Conservation (phyloP, 2,329 filamentous ascomycete species). For the Cryphonectria nitschkei region DNA sequence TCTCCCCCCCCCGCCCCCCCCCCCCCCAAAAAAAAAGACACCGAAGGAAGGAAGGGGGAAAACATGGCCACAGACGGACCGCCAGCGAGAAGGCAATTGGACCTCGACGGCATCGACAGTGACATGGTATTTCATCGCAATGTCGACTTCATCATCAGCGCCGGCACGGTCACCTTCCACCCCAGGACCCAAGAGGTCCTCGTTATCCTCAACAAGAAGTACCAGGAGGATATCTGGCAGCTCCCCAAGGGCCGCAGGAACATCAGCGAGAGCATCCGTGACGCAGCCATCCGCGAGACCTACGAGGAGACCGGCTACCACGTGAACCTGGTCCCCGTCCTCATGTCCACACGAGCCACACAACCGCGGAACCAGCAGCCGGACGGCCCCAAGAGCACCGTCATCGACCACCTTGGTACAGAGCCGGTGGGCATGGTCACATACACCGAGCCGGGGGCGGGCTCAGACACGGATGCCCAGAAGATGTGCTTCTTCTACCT, state of each 20-base stretch:
- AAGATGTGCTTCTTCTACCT: constrained; percentile 48
- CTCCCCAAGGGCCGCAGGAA: constrained; percentile 55
- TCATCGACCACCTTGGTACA: constrained; percentile 34
- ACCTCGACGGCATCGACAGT: constrained; percentile 37
- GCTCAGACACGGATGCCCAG: constrained; percentile 35
- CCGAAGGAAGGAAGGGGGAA: background rate
- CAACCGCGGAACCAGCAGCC: constrained; percentile 19
- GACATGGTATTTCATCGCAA: constrained; percentile 46
- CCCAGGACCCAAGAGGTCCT: constrained; percentile 42
- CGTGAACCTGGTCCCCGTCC: constrained; percentile 44
- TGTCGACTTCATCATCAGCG: constrained; percentile 48
- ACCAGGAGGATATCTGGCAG: constrained; percentile 44
- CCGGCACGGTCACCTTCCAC: constrained; percentile 51
- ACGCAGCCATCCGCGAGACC: constrained; percentile 50
- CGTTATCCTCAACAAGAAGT: constrained; percentile 47
- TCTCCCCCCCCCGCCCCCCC: no score
- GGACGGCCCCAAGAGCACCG: constrained; percentile 12
- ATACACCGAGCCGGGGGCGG: constrained; percentile 41
- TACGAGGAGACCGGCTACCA: constrained; percentile 52
- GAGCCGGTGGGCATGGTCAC: constrained; percentile 43
- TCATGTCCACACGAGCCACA: constrained; percentile 49
- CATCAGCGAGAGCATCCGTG: constrained; percentile 47
- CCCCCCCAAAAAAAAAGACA: background rate
- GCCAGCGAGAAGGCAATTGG: constrained; percentile 23
- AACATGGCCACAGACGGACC: background rate